These are phyloP conservation scores for Tetrahymena malaccensis DNA, from an alignment of 73 alveolate species.

Conservation along the genomic window DNA sequence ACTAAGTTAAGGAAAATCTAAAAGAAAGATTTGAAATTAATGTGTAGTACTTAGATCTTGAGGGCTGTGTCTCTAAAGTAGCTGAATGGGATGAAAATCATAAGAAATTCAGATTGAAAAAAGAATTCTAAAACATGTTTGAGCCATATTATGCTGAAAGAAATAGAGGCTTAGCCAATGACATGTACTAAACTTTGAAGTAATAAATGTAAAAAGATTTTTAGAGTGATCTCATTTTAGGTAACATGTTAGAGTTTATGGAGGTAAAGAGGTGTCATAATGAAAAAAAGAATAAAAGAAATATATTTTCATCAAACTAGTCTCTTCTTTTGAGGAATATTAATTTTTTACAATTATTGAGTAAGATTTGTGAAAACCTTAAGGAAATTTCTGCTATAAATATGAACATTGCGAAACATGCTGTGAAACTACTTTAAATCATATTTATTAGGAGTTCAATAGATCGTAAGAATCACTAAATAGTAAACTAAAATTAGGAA, in stretches of 20 bases:
- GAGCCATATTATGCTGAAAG: background rate
- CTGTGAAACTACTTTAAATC: background rate
- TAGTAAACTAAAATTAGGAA: background rate
- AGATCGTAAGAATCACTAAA: background rate
- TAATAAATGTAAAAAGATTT: background rate
- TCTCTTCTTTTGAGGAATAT: background rate
- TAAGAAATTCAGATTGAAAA: background rate
- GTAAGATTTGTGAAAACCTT: background rate
- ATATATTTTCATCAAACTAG: background rate
- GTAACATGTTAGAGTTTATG: background rate
- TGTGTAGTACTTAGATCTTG: background rate
- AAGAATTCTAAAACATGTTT: background rate
- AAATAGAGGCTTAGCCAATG: background rate
- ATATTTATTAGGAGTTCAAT: background rate
- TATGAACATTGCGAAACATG: background rate
- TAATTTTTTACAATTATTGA: background rate
- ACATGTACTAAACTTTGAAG: background rate
- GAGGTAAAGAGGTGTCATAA: background rate
- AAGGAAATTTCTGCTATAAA: background rate
- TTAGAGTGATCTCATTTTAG: background rate
- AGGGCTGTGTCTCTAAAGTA: background rate
- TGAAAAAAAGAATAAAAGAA: background rate
- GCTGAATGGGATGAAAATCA: background rate
- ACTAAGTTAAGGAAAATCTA: background rate
- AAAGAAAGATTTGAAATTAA: background rate